Evolutionary conservation across 768 basidiomycete species (phyloP).

Genomic region (Tephrocybe sp.): DNA sequence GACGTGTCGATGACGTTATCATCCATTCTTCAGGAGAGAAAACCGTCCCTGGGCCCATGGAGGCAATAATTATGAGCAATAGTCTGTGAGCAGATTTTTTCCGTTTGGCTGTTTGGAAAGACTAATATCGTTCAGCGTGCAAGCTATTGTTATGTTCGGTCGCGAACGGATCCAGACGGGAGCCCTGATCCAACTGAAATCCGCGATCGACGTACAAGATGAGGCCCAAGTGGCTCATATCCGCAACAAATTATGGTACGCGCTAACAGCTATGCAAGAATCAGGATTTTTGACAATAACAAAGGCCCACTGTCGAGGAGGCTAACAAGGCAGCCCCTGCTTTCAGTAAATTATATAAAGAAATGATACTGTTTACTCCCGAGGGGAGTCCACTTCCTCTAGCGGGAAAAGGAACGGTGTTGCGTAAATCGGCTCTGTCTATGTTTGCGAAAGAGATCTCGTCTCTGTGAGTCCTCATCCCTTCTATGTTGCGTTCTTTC

Average conservation of each 20-base stretch:
- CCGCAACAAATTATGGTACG: conserved; percentile 32
- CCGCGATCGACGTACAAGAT: conserved; percentile 21
- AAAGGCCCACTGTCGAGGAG: conserved; percentile 37
- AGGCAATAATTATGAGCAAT: conserved; percentile 17
- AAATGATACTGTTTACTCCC: conserved; percentile 48
- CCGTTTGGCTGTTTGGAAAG: not conserved
- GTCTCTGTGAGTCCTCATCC: conserved; percentile 25
- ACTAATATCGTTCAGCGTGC: conserved; percentile 16
- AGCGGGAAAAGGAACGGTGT: conserved; percentile 44
- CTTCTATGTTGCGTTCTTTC: too few species aligned
- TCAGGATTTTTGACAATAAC: not conserved
- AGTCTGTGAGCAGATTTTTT: conserved; percentile 16
- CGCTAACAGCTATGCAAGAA: too few species aligned
- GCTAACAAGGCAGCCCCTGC: conserved; percentile 38
- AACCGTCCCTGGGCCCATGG: conserved; percentile 34
- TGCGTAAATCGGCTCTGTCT: conserved; percentile 35
- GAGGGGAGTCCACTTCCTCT: conserved; percentile 40
- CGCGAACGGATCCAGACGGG: conserved; percentile 26
- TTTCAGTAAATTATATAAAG: conserved; percentile 46
- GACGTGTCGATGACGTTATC: conserved; percentile 38
- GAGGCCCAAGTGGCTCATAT: conserved; percentile 17
- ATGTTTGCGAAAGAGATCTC: conserved; percentile 41
- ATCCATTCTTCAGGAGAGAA: conserved; percentile 35
- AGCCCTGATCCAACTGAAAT: conserved; percentile 21
- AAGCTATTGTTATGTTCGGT: conserved; percentile 45